Base-by-base conservation (phyloP, 2,329 filamentous ascomycete species). In the Beauveria sp. region DNA sequence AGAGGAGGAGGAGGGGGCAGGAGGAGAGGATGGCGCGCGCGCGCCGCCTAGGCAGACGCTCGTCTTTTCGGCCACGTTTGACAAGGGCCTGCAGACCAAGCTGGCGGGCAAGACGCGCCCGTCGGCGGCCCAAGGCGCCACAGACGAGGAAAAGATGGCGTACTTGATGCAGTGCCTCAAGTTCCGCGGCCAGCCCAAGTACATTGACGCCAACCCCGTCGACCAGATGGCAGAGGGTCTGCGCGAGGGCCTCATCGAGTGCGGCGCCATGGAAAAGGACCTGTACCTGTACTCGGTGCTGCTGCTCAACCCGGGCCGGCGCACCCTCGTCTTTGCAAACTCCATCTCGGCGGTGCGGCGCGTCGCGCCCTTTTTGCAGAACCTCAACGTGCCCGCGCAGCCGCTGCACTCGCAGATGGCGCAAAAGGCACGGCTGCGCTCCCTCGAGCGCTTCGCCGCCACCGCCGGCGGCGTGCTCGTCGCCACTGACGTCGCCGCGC, bases 61-160 rank as follows among this genome's bases (percentile, higher is more conserved):
- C 0, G 91, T 99, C 22, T 99, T 99, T 74, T 98, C 95, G 0
- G 95, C 95, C 0, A 99, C 95, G 0, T 96, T 99, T 73, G 90
- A 96, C 71, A 93, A 93, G 70, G 88, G 88, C 0, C 77, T 99
- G 34, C 93, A 98, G 72, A 90, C 93, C 68, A 98, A 97, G 73
- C 82, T 99, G 14, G 86, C 90, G 1, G 89, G 91, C 28, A 96
- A 92, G 72, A 81, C 83, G 22, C 86, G 84, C 62, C 83, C 62
- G 38, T 62, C 64, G 4, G 80, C 31, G 31, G 9, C 64, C 83
- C 88, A 66, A 14, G 72, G 65, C 76, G 12, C 34, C 34, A 85
- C 81, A 68, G 85, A 91, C 62, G 85, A 88, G 65, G 87, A 96
- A 68, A 93, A 91, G 0, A 91, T 98, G 86, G 92, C 96, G 65